Evolutionary conservation across 2,329 filamentous ascomycete genomes (phyloP), one percentile per base, ranked within the genome.

Genomic region (Fusarium sambucinum): DNA sequence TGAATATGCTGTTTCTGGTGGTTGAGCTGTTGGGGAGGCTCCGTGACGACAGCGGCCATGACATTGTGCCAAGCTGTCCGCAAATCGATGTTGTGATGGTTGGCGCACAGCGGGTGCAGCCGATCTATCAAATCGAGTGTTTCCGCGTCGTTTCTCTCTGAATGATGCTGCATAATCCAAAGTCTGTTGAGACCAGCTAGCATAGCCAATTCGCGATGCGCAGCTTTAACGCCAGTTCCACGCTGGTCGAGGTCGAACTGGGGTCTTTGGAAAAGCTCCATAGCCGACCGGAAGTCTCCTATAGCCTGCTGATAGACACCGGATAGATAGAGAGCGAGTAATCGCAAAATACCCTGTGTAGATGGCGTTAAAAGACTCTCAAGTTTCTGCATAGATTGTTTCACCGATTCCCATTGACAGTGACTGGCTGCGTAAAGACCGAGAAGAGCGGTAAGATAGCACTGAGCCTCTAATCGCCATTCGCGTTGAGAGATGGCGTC

Each of bases 1-100:
- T 92, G 89, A 55, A 97, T 90, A 73, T 91, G 89, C 40, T 90
- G 87, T 79, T 97, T 97, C 57, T 92, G 90, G 65, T 91, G 87
- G 61, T 92, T 89, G 64, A 96, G 90, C 27, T 90, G 87, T 50
- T 84, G 86, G 71, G 80, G 87, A 76, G 82, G 90, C 74, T 86
- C 83, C 2, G 87, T 88, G 47, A 85, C 81, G 8, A 91, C 85
- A 4, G 90, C 88, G 8, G 93, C 91, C 69, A 89, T 86, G 58
- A 95, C 85, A 13, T 97, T 85, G 74, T 91, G 88, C 81, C 91
- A 95, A 1, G 92, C 92, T 32, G 92, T 90, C 66, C 88, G 86
- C 58, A 97, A 89, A 73, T 94, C 91, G 71, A 87, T 85, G 77
- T 92, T 94, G 37, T 87, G 84, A 76, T 94, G 92, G 55, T 86